A percentile compares a stretch with the other conserved stretches of the same genome.
Conservation (phyloP, 2,329 filamentous ascomycete genomes). For the Arachnopeziza araneosa region DNA sequence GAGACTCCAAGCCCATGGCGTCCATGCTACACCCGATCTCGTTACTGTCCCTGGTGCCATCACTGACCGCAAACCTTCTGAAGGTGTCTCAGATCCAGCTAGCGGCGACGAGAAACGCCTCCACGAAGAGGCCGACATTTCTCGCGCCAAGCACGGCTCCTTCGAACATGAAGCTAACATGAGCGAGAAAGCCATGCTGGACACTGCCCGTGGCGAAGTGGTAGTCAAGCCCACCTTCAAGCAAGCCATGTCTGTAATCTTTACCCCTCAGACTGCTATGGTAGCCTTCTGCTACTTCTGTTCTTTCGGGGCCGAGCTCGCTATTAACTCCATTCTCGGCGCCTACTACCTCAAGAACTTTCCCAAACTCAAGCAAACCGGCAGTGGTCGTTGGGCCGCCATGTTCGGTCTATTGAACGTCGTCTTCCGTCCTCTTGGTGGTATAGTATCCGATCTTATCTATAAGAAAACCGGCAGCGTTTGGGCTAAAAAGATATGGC, state of each 20-base stretch:
- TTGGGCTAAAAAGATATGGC: conserved; percentile 60
- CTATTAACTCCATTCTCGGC: conserved; percentile 55
- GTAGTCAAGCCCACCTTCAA: conserved; percentile 51
- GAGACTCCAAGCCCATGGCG: conserved; percentile 40
- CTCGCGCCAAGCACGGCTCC: conserved; percentile 36
- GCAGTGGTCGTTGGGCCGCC: conserved; percentile 57
- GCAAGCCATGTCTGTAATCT: conserved; percentile 40
- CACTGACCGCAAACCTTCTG: conserved; percentile 14
- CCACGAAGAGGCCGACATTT: conserved; percentile 43
- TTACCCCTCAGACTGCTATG: conserved; percentile 50
- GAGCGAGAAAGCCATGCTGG: conserved; percentile 45
- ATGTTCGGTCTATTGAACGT: conserved; percentile 75
- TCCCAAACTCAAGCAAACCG: conserved; percentile 49
- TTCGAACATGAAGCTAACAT: conserved; percentile 40
- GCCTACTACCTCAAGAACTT: conserved; percentile 57
- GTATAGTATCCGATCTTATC: conserved; percentile 44
- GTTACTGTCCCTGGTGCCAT: conserved; percentile 29
- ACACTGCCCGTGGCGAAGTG: conserved; percentile 47
- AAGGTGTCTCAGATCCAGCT: conserved; percentile 2
- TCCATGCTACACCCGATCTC: conserved; percentile 32
- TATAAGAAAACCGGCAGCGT: conserved; percentile 37
- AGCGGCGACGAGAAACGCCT: conserved; percentile 29
- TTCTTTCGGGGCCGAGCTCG: conserved; percentile 58
- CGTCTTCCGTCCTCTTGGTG: conserved; percentile 60
- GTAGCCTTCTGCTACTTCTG: conserved; percentile 54